A percentile compares a stretch with the other conserved stretches of the same genome.
Evolutionary conservation across 345 rosid genomes (phyloP).

Genomic region (Draba incana): DNA sequence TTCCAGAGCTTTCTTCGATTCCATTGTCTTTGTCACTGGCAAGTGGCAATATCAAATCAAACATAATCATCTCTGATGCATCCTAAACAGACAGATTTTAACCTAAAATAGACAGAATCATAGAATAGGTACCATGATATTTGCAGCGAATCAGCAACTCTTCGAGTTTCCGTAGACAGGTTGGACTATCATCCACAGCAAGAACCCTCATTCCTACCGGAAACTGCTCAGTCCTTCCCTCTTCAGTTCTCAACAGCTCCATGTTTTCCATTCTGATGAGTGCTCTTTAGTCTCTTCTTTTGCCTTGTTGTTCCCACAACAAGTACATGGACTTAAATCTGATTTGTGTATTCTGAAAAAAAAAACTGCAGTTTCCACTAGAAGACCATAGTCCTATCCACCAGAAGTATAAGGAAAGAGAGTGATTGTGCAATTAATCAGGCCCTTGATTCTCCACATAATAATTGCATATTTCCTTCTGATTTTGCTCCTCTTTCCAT

Average conservation of each 20-base stretch:
- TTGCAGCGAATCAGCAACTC: slow-evolving; percentile 74
- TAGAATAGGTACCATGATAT: slow-evolving; percentile 56
- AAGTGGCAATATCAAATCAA: slow-evolving; percentile 46
- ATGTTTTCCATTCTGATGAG: slow-evolving; percentile 14
- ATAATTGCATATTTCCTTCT: slow-evolving; percentile 36
- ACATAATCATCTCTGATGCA: background rate
- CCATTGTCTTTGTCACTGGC: slow-evolving; percentile 74
- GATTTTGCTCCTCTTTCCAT: slow-evolving; percentile 29
- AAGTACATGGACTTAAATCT: slow-evolving; percentile 21
- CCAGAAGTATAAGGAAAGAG: background rate
- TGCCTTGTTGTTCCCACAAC: background rate
- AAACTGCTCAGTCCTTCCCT: slow-evolving; percentile 50
- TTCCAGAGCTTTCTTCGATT: slow-evolving; percentile 65
- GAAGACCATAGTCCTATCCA: slow-evolving; percentile 20
- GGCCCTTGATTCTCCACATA: slow-evolving; percentile 37
- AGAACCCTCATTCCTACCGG: slow-evolving; percentile 81
- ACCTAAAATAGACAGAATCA: background rate
- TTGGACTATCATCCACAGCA: slow-evolving; percentile 83
- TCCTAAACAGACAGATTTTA: background rate
- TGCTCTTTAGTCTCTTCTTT: background rate
- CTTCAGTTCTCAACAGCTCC: slow-evolving; percentile 28
- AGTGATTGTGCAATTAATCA: slow-evolving; percentile 35
- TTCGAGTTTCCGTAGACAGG: slow-evolving; percentile 64
- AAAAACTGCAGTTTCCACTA: slow-evolving; percentile 15
- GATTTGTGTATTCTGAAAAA: background rate